Conservation (phyloP, 2,329 filamentous ascomycete species). For the Colletotrichum limetticola region DNA sequence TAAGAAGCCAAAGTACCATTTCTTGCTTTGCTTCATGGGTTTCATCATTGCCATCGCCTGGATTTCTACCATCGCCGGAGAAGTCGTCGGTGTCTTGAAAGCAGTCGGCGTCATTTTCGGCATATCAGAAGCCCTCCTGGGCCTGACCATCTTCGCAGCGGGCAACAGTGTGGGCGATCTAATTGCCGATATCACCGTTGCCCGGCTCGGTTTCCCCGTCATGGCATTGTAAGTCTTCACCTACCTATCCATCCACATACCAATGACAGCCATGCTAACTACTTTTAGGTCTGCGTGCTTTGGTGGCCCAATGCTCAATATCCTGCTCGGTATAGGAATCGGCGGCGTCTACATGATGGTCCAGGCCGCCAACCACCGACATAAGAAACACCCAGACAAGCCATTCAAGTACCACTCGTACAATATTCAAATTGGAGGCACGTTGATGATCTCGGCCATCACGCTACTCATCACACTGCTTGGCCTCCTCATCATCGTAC, state of each 20-base stretch:
- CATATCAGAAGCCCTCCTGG: conserved; percentile 94
- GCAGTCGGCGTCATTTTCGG: conserved; percentile 90
- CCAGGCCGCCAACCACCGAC: conserved; percentile 71
- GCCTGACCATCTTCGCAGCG: conserved; percentile 94
- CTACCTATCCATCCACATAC: neutral
- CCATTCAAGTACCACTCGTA: conserved; percentile 80
- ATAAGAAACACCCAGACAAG: conserved; percentile 73
- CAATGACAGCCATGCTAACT: conserved; percentile 38
- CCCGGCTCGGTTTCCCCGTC: conserved; percentile 91
- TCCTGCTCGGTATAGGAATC: conserved; percentile 92
- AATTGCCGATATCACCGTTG: conserved; percentile 94
- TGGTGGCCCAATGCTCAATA: conserved; percentile 98
- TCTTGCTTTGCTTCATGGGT: conserved; percentile 85
- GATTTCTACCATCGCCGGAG: conserved; percentile 95
- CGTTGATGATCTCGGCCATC: conserved; percentile 85
- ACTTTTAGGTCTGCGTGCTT: conserved; percentile 82
- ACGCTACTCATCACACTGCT: conserved; percentile 85
- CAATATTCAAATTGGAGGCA: conserved; percentile 84
- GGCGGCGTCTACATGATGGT: conserved; percentile 90
- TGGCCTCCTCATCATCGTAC: conserved; percentile 82
- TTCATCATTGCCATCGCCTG: conserved; percentile 93
- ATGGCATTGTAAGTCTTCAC: conserved; percentile 78
- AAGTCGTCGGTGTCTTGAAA: conserved; percentile 95
- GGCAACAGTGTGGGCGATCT: conserved; percentile 95
- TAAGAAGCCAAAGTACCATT: conserved; percentile 77